Base-by-base conservation (phyloP, 1,139 yeast genomes). In the Kurtzmaniella quercitrusa region DNA sequence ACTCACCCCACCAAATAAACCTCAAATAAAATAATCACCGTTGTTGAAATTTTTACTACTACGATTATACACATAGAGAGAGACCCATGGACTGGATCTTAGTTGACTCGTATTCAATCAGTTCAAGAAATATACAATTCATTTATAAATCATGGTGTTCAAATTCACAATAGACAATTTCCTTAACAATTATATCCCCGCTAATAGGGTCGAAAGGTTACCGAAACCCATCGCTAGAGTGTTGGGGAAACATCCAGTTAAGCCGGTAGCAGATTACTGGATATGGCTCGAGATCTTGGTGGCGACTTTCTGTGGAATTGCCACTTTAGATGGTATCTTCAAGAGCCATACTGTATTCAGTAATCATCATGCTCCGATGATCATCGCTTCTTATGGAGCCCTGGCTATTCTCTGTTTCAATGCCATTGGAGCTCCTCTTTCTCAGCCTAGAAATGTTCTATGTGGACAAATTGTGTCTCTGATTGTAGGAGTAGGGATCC, bases 321-420 rank as follows among this genome's bases (percentile, higher is more conserved):
- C 78, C 2, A 57, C 75, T 2, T 52, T 80, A 3, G 79, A 74
- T 57, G 82, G 78, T 0, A 66, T 81, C 0, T 78, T 79, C 57
- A 67, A 63, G 49, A 59, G 59, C 42, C 74, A 75, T 49, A 63
- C 72, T 1, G 73, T 70, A 1, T 81, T 81, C 53, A 55, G 64
- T 5, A 69, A 71, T 51, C 70, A 70, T 47, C 63, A 68, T 45
- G 76, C 81, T 0, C 84, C 85, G 0, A 60, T 68, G n/a, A 65
- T 82, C 8, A 66, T 82, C 33, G 88, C 89, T 2, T 71, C 79
- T 50, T 79, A 75, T 52, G 88, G 86, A 11, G 90, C 90, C 1
- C 66, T 83, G 1, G 85, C 88, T 2, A 77, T 83, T 36, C 63
- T 83, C 18, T 66, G 81, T 40, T 83, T 77, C 60, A 82, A 82